phyloP scores from a whole-genome alignment of 2,329 filamentous ascomycete genomes.

The Beauveria scarabaeidicola region DNA sequence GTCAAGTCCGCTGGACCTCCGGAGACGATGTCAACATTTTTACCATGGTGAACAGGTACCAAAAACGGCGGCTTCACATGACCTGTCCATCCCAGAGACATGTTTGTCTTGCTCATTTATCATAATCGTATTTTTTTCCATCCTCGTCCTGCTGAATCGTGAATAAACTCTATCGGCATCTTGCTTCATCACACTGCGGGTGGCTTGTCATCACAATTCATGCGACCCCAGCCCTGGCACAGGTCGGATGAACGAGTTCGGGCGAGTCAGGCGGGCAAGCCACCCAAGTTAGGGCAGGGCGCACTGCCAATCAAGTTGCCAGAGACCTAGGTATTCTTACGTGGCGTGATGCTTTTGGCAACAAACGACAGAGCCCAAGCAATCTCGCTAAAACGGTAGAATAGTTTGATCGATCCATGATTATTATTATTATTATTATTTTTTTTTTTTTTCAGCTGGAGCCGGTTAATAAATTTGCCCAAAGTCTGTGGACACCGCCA shows the following conservation, averaged over 20 bases:
- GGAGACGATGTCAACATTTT: neutral
- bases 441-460: neutral
- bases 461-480: neutral
- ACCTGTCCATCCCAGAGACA: neutral
- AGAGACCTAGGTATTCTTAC: neutral
- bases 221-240: neutral
- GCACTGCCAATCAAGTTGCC: neutral
- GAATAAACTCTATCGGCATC: neutral
- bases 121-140: neutral
- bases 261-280: neutral
- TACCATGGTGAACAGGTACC: too few species aligned
- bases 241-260: conserved; percentile 3
- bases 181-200: neutral
- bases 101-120: neutral
- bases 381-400: neutral
- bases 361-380: neutral
- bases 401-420: neutral
- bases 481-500: neutral
- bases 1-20: neutral
- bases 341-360: neutral
- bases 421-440: too few species aligned
- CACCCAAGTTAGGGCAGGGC: neutral
- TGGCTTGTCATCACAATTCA: neutral
- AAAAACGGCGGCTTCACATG: too few species aligned
- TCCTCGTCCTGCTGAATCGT: neutral